A percentile compares a stretch with the other conserved stretches of the same genome.
These are phyloP conservation scores for Torrubiellomyces zombiae DNA, from an alignment of 2,329 filamentous ascomycete genomes.

Conservation along the genomic window DNA sequence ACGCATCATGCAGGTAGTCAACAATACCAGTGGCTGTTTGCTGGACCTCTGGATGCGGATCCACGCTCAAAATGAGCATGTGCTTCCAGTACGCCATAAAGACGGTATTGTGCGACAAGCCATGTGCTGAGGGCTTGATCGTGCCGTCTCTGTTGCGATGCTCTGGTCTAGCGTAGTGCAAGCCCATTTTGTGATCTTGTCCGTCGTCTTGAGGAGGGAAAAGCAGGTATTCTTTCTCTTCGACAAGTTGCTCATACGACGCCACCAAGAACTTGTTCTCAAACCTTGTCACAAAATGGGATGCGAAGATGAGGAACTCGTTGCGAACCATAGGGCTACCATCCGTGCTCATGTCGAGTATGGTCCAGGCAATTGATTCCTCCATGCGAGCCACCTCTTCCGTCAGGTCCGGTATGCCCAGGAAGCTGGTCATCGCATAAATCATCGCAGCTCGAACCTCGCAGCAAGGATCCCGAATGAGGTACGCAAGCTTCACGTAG, in stretches of 20 bases:
- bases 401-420: slow-evolving; percentile 84
- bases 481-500: slow-evolving; percentile 60
- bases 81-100: slow-evolving; percentile 94
- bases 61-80: slow-evolving; percentile 74
- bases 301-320: slow-evolving; percentile 86
- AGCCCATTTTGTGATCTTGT: slow-evolving; percentile 42
- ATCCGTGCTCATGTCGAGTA: slow-evolving; percentile 84
- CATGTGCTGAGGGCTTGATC: slow-evolving; percentile 38
- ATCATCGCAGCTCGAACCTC: slow-evolving; percentile 90
- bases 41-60: slow-evolving; percentile 87
- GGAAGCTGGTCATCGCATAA: slow-evolving; percentile 82
- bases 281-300: slow-evolving; percentile 77
- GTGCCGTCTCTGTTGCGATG: slow-evolving; percentile 39
- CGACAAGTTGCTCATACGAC: slow-evolving; percentile 76
- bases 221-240: slow-evolving; percentile 58
- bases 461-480: slow-evolving; percentile 72
- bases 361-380: slow-evolving; percentile 74
- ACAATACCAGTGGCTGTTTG: slow-evolving; percentile 70
- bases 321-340: slow-evolving; percentile 88
- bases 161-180: slow-evolving; percentile 42
- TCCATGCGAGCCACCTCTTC: slow-evolving; percentile 83
- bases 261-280: slow-evolving; percentile 84
- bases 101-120: slow-evolving; percentile 69
- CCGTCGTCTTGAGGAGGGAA: slow-evolving; percentile 38
- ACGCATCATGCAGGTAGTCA: slow-evolving; percentile 64